phyloP scores from a whole-genome alignment of 352 stramenopile genomes.

The Phytophthora lateralis region DNA sequence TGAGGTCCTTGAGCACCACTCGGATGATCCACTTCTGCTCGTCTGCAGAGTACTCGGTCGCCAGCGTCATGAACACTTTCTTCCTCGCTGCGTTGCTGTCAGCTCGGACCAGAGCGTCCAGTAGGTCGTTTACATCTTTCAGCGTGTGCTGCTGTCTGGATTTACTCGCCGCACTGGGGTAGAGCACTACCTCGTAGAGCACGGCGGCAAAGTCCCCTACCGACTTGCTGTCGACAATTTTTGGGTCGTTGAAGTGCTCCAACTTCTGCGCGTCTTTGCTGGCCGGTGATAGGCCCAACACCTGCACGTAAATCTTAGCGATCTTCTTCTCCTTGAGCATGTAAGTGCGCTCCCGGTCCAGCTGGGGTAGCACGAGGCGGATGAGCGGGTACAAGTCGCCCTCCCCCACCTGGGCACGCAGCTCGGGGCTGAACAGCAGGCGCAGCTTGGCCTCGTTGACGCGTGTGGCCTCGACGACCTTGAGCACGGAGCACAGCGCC shows the following conservation, averaged over 20 bases:
- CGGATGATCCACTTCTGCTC: constrained; percentile 89
- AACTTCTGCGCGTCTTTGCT: constrained; percentile 80
- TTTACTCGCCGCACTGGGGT: constrained; percentile 51
- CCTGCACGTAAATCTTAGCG: constrained; percentile 74
- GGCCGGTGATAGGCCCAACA: constrained; percentile 66
- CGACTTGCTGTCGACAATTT: constrained; percentile 75
- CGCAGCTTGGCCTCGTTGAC: constrained; percentile 79
- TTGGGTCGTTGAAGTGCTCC: constrained; percentile 85
- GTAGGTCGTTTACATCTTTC: constrained; percentile 58
- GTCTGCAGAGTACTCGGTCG: constrained; percentile 71
- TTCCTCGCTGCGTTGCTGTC: constrained; percentile 53
- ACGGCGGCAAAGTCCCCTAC: constrained; percentile 86
- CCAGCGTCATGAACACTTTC: constrained; percentile 72
- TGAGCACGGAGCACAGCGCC: constrained; percentile 74
- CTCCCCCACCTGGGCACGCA: constrained; percentile 57
- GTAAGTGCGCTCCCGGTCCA: constrained; percentile 87
- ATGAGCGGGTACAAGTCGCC: constrained; percentile 78
- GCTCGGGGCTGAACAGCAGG: constrained; percentile 73
- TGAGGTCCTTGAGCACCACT: constrained; percentile 87
- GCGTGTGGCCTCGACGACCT: constrained; percentile 67
- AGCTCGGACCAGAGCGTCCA: constrained; percentile 58
- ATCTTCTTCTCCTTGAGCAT: constrained; percentile 91
- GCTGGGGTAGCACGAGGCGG: constrained; percentile 73
- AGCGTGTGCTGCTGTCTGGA: constrained; percentile 61
- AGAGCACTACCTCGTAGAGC: constrained; percentile 75